A percentile compares a stretch with the other conserved stretches of the same genome.
phyloP scores from a whole-genome alignment of 1,284 basidiomycete species.

The Cryptococcus neoformans region DNA sequence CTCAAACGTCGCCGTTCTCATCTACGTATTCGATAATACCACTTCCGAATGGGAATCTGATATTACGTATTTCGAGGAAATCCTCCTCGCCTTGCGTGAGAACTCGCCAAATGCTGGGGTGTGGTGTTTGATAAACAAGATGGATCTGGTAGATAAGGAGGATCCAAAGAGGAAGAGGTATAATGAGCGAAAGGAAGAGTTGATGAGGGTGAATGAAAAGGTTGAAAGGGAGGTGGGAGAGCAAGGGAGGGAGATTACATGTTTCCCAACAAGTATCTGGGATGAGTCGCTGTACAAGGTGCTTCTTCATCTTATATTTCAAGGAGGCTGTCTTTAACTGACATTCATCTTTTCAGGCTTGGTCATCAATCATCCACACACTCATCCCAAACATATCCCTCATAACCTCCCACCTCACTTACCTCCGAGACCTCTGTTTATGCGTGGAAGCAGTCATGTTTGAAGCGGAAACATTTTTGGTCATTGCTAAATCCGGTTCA shows the following conservation, averaged over 20 bases:
- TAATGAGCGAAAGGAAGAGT: constrained; percentile 64
- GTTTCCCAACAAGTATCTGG: constrained; percentile 94
- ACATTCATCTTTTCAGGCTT: constrained; percentile 62
- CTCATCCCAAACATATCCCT: constrained; percentile 92
- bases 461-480: constrained; percentile 95
- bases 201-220: constrained; percentile 62
- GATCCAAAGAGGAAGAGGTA: constrained; percentile 59
- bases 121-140: constrained; percentile 95
- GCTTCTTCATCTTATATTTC: constrained; percentile 2
- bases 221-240: constrained; percentile 36
- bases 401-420: constrained; percentile 78
- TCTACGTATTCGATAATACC: constrained; percentile 97
- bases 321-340: background rate
- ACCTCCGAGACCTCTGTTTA: constrained; percentile 77
- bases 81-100: constrained; percentile 71
- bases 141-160: constrained; percentile 66
- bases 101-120: constrained; percentile 66
- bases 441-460: constrained; percentile 95
- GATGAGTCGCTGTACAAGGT: constrained; percentile 97
- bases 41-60: constrained; percentile 62
- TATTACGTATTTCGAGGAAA: constrained; percentile 81
- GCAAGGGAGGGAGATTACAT: constrained; percentile 26
- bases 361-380: constrained; percentile 96
- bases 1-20: constrained; percentile 91
- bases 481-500: constrained; percentile 64